Percentiles rank a stretch among this genome's conserved stretches.
phyloP scores from a whole-genome alignment of 495 filamentous ascomycete genomes.

The Lasiosphaeria ovina region DNA sequence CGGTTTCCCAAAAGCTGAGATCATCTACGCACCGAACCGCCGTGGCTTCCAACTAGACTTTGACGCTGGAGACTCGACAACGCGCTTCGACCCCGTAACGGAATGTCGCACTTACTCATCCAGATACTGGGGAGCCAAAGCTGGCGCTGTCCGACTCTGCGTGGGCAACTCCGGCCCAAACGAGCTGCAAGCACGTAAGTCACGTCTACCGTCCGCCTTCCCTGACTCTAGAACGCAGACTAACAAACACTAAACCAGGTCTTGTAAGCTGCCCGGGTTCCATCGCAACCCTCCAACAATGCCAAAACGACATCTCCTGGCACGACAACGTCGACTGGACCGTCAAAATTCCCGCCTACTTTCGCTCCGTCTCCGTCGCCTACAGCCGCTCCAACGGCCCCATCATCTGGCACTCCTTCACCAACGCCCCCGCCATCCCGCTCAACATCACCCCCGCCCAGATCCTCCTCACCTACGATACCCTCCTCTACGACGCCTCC shows the following conservation, averaged over 20 bases:
- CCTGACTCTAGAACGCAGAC: not conserved
- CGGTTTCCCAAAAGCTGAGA: conserved; percentile 14
- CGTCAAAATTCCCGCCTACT: conserved; percentile 7
- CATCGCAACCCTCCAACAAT: not conserved
- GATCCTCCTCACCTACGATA: not conserved
- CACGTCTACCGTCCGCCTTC: not conserved
- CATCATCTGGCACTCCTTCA: conserved; percentile 6
- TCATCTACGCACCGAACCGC: conserved; percentile 13
- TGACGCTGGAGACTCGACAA: conserved; percentile 10
- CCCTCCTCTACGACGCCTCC: conserved; percentile 7
- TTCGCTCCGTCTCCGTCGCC: conserved; percentile 4
- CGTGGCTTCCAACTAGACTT: conserved; percentile 16
- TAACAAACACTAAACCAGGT: not conserved
- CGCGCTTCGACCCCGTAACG: conserved; percentile 4
- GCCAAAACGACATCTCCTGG: conserved; percentile 10
- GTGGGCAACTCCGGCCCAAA: conserved; percentile 9
- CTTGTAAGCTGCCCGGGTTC: conserved; percentile 9
- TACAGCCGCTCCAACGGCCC: conserved; percentile 11
- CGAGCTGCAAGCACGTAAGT: conserved; percentile 11
- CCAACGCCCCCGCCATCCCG: not conserved
- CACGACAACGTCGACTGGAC: conserved; percentile 13
- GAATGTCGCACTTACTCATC: conserved; percentile 17
- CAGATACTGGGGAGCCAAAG: conserved; percentile 4
- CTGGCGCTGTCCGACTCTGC: conserved; percentile 14
- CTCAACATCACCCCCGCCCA: not conserved